Evolutionary conservation across 495 filamentous ascomycete species (phyloP), one percentile per base, ranked within the genome.

Genomic region (Neurospora pannonica): DNA sequence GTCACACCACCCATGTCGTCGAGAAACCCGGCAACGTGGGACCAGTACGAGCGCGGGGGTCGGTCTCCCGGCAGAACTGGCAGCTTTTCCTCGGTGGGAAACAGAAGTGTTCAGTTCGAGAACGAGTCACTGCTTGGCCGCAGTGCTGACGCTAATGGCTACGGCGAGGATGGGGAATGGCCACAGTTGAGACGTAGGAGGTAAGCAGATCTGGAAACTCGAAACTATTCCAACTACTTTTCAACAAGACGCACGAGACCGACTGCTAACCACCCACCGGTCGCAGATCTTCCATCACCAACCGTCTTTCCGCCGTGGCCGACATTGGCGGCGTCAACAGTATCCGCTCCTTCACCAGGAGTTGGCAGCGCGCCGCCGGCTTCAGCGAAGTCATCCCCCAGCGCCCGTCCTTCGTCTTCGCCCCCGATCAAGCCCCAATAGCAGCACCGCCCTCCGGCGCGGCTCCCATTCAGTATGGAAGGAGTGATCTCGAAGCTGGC

Each of bases 301-400:
- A 92, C 79, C 89, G 91, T 42, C 81, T 95, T 42, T 83, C 88
- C 60, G 85, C 87, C 60, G 75, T 98, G 34, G 87, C 92, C 75
- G 90, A 97, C 71, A 92, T 91, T 15, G 96, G 96, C 48, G 96
- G 96, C 38, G 91, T 93, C 70, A 99, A 99, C 81, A 96, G 92
- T 79, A 90, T 98, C 77, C 91, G 97, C 76, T 97, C 95, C 78
- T 99, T 99, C 80, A 92, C 96, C 70, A 89, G 93, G 67, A 97
- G 93, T 76, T 98, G 95, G 94, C 93, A 94, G 79, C 89, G 96
- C 78, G 96, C 96, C 40, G 94, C 95, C 5, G 90, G 88, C 40
- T 99, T 98, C 85, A 87, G 88, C 36, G 95, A 98, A 80, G 91
- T 97, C 70, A 87, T 94, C 19, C 92, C 93, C 6, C 89, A 90